Evolutionary conservation across 768 basidiomycete genomes (phyloP).

Genomic region (Rhizopogon vesiculosus): DNA sequence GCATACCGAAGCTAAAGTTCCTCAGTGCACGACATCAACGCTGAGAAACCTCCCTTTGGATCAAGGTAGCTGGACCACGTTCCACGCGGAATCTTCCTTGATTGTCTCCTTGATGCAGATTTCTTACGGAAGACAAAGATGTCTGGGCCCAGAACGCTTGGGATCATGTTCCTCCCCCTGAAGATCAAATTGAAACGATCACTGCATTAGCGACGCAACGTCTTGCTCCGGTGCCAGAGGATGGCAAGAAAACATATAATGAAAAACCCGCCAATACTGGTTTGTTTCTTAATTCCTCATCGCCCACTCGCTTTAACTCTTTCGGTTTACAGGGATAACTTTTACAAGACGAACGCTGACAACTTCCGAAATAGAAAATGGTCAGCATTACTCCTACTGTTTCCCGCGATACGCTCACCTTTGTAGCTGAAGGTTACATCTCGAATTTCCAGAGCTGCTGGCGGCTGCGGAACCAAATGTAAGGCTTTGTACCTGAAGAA

Average conservation of each 20-base stretch:
- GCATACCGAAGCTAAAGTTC: conserved; percentile 40
- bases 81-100: conserved; percentile 5
- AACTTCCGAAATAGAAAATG: conserved; percentile 96
- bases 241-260: conserved; percentile 70
- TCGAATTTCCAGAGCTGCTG: conserved; percentile 92
- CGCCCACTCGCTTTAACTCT: conserved; percentile 20
- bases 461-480: conserved; percentile 66
- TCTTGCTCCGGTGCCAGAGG: conserved; percentile 63
- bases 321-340: conserved; percentile 70
- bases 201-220: conserved; percentile 67
- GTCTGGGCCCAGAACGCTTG: conserved; percentile 88
- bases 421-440: conserved; percentile 57
- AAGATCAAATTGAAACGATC: conserved; percentile 76
- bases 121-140: conserved; percentile 62
- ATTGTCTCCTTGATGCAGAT: conserved; percentile 35
- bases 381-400: conserved; percentile 24
- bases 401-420: not conserved
- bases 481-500: conserved; percentile 9
- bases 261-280: conserved; percentile 73
- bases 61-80: conserved; percentile 44
- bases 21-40: conserved; percentile 58
- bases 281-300: conserved; percentile 29
- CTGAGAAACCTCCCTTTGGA: conserved; percentile 63
- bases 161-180: conserved; percentile 85
- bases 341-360: conserved; percentile 79